Evolutionary conservation across 2,329 filamentous ascomycete species (phyloP).

Genomic region (Ceratocystis lukuohia): DNA sequence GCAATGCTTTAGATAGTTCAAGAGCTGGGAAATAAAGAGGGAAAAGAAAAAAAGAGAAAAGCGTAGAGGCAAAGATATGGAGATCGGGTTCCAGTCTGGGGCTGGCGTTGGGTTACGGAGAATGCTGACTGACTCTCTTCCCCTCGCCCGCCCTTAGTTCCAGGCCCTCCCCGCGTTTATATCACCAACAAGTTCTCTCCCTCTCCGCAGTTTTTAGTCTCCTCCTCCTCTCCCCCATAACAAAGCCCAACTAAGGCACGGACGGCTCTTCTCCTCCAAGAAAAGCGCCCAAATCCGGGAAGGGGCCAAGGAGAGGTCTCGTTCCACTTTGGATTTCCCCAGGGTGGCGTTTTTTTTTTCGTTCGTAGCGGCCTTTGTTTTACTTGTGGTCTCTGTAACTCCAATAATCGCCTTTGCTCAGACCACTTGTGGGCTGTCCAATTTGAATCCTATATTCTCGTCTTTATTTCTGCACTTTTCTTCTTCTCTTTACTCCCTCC

Average conservation of each 20-base stretch:
- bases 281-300: neutral
- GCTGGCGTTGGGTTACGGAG: neutral
- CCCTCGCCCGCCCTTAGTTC: neutral
- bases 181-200: neutral
- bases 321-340: neutral
- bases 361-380: neutral
- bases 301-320: neutral
- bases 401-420: slow-evolving; percentile 5
- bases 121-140: neutral
- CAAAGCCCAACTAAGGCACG: neutral
- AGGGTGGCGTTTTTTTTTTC: neutral
- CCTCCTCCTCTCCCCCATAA: slow-evolving; percentile 3
- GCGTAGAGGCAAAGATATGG: neutral
- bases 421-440: slow-evolving; percentile 6
- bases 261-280: neutral
- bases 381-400: neutral
- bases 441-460: neutral
- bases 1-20: neutral
- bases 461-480: neutral
- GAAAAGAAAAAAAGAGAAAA: neutral
- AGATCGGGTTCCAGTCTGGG: neutral
- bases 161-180: neutral
- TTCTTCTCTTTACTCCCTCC: neutral
- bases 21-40: neutral
- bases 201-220: neutral